Base-by-base conservation (phyloP, 2,329 filamentous ascomycete species). In the Juglanconis oblonga region DNA sequence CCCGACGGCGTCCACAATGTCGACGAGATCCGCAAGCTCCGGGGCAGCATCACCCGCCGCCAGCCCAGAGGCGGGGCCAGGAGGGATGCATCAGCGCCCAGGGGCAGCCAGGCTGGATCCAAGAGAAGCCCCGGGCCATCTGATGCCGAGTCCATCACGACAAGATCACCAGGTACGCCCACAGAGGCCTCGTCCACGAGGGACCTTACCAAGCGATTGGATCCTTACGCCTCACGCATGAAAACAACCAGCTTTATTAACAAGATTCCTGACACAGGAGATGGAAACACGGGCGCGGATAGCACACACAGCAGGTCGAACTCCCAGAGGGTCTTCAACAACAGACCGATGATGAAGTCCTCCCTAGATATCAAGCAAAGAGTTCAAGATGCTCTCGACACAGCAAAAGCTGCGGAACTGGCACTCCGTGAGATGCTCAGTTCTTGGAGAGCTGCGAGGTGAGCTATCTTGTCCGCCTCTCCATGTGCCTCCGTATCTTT, bases 1-100 rank as follows among this genome's bases (percentile, higher is more conserved):
- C 79, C 89, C 6, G 94, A 98, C 75, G 93, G 93, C 53, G 77
- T 97, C 50, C 94, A 98, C 75, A 83, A 96, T 77, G 91, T 97
- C 61, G 91, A 94, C 7, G 91, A 91, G 73, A 98, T 98, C 69
- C 84, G 85, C 66, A 91, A 89, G 74, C 79, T 96, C 69, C 86
- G 94, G 56, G 91, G 91, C 49, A 84, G 86, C 63, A 96, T 98
- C 73, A 98, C 94, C 32, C 83, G 94, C 64, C 84, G 94, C 62
- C 92, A 97, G 71, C 87, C 91, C 2, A 85, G 91, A 68, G 85
- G 83, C 59, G 87, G 87, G 1, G 76, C 83, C 13, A 83, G 81
- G 61, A 82, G 85, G 61, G 85, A 88, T 57, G 79, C 79, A 42
- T 87, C 86, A n/a, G 87, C 86, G 14, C 84, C 83, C 4, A 73